Evolutionary conservation across 1,139 yeast species (phyloP), one percentile per base, ranked within the genome.

Genomic region (Scheffersomyces stambukii): DNA sequence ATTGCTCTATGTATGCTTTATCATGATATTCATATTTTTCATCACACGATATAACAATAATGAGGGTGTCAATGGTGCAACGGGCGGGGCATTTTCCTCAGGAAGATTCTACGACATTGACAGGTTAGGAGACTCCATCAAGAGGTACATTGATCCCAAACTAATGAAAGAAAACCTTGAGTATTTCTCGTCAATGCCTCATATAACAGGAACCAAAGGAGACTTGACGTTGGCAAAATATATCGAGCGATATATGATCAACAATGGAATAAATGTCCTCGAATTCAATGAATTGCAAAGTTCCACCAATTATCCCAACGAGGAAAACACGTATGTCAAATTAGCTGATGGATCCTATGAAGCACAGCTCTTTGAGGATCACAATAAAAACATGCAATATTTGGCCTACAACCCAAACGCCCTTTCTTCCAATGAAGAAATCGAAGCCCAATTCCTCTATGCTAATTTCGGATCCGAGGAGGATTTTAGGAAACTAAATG

Each of bases 131-230:
- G 58, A 58, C 2, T 70, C 74, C 24, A 60, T 82, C 3, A 59
- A 60, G 10, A 59, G 62, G 16, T 66, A 68, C 22, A 67, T 86
- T 16, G 79, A 77, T 42, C 52, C 67, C 5, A 68, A 70, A n/a
- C 52, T 69, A 21, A 67, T 91, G 60, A 78, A 78, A 46, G 82
- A 77, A 33, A 77, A 81, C 36, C 52, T 84, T 40, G 84, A 85
- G 45, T 88, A 86, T 48, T 52, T 91, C 21, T 76, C 91, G 10
- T 75, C 86, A 2, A 75, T 88, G 76, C 88, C 95, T 1, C 97
- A 88, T 51, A 57, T 79, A 38, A 78, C 96, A 0, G 97, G 97
- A 2, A 80, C 96, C 2, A 74, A 75, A 12, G 97, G 95, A 11
- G 96, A 88, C 50, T 54, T 76, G 36, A 69, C 86, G 0, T 57